Percentiles rank a stretch among this genome's conserved stretches.
Evolutionary conservation across 192 early-diverging fungal species (phyloP).

Genomic region (Spinellus fusiger): DNA sequence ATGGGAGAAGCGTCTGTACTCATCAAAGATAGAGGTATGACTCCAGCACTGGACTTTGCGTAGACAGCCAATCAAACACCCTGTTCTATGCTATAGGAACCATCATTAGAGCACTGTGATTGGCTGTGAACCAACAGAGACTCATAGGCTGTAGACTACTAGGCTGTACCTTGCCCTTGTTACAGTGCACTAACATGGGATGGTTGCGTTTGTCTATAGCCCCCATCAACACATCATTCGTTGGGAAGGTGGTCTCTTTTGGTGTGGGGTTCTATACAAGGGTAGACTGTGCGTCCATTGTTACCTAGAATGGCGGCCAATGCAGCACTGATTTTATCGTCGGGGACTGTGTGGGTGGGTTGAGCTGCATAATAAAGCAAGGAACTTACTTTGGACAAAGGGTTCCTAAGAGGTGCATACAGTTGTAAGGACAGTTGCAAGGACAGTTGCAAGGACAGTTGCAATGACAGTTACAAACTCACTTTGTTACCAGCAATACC

Average conservation of each 20-base stretch:
- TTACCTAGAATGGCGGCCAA: conserved; percentile 47
- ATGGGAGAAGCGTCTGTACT: conserved; percentile 88
- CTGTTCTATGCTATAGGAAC: conserved; percentile 75
- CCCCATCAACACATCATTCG: neutral
- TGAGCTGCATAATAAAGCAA: neutral
- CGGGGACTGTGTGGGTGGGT: conserved; percentile 38
- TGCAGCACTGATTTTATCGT: conserved; percentile 54
- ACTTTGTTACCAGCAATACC: conserved; percentile 92
- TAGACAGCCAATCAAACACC: conserved; percentile 91
- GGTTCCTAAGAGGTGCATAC: conserved; percentile 38
- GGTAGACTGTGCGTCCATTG: neutral
- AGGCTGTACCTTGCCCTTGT: conserved; percentile 77
- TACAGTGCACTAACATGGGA: conserved; percentile 91
- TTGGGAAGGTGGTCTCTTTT: neutral
- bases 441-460: neutral
- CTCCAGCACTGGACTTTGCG: conserved; percentile 94
- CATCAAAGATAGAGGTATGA: conserved; percentile 95
- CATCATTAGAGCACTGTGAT: neutral
- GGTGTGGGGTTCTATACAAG: conserved; percentile 16
- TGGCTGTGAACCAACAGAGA: no score
- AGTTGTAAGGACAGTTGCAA: neutral
- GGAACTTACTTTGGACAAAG: conserved; percentile 56
- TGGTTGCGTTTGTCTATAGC: conserved; percentile 63
- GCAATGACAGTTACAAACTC: neutral
- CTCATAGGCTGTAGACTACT: neutral